These are phyloP conservation scores for Mesembryanthemum crystallinum DNA, from an alignment of 148 eudicot genomes.

Conservation along the genomic window DNA sequence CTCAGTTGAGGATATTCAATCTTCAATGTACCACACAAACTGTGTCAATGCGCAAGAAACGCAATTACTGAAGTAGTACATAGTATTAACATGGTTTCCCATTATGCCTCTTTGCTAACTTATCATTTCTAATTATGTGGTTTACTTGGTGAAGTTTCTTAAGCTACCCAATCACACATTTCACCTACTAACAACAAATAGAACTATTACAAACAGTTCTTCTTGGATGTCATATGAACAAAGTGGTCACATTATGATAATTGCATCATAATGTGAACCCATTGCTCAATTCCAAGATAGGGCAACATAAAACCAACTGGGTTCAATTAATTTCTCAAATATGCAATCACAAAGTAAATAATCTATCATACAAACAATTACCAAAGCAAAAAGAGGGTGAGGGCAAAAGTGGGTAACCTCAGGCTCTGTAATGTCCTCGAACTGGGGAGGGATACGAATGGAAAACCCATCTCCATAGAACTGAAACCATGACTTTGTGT, in stretches of 20 bases:
- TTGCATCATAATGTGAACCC: neutral
- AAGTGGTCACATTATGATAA: neutral
- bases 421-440: constrained; percentile 75
- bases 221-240: too few relatives aligned
- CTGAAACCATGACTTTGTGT: constrained; percentile 89
- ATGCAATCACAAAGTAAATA: neutral
- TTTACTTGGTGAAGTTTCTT: neutral
- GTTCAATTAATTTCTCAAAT: neutral
- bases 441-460: constrained; percentile 85
- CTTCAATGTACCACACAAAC: too few relatives aligned
- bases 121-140: neutral
- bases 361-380: neutral
- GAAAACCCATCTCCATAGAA: constrained; percentile 86
- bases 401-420: constrained; percentile 47
- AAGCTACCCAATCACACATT: neutral
- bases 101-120: too few relatives aligned
- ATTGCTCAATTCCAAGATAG: neutral
- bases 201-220: neutral
- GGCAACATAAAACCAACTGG: neutral
- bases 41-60: too few relatives aligned
- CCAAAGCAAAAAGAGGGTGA: neutral
- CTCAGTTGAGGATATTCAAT: too few relatives aligned
- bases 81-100: too few relatives aligned
- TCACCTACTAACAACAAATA: neutral
- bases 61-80: too few relatives aligned